Conservation (phyloP, 768 basidiomycete genomes). For the Boletus rubroflammeus region DNA sequence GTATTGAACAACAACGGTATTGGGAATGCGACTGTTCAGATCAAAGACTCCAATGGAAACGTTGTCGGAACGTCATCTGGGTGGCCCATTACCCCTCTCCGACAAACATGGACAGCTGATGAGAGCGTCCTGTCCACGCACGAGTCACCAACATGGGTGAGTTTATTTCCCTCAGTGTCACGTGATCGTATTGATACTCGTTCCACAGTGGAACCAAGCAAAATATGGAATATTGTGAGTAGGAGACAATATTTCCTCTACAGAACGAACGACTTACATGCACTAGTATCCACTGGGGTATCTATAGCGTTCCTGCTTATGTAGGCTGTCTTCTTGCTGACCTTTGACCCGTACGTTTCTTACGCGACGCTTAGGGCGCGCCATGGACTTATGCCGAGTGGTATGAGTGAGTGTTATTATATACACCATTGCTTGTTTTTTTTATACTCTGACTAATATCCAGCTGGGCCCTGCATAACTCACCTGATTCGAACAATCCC, state of each 20-base stretch:
- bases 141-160: slow-evolving; percentile 54
- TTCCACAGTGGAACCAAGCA: slow-evolving; percentile 45
- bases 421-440: no score
- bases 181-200: neutral
- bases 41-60: slow-evolving; percentile 35
- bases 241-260: neutral
- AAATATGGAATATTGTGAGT: slow-evolving; percentile 52
- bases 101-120: slow-evolving; percentile 40
- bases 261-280: neutral
- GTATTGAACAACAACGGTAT: slow-evolving; percentile 34
- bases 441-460: neutral
- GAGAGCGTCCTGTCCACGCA: slow-evolving; percentile 38
- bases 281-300: slow-evolving; percentile 48
- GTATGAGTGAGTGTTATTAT: slow-evolving; percentile 50
- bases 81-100: slow-evolving; percentile 38
- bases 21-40: slow-evolving; percentile 29
- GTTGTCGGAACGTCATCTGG: slow-evolving; percentile 34
- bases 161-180: slow-evolving; percentile 3
- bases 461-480: slow-evolving; percentile 40
- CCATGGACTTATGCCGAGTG: slow-evolving; percentile 46
- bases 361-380: slow-evolving; percentile 34
- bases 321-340: slow-evolving; percentile 5
- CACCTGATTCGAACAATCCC: slow-evolving; percentile 36
- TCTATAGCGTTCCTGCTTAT: slow-evolving; percentile 47
- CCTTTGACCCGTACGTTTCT: neutral